Percentiles rank a stretch among this genome's conserved stretches.
Evolutionary conservation across 2,329 filamentous ascomycete genomes (phyloP).

Genomic region (Pseudogymnoascus sp.): DNA sequence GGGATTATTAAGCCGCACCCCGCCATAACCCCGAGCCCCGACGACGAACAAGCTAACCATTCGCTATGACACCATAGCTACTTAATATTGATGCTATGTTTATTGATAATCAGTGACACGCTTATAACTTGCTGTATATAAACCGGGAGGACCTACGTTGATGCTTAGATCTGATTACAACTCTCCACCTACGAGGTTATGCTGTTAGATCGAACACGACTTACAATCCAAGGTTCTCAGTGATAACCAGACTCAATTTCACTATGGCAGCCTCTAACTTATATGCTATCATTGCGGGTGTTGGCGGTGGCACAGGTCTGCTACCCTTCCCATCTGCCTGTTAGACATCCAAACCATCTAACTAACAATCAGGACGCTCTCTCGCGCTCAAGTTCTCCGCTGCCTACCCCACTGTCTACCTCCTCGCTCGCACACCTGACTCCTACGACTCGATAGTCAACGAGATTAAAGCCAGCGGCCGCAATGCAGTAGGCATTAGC

Average conservation of each 20-base stretch:
- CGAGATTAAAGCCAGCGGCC: conserved; percentile 60
- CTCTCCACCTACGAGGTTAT: not conserved
- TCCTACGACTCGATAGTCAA: conserved; percentile 58
- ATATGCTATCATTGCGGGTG: conserved; percentile 62
- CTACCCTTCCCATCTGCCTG: not conserved
- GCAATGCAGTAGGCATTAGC: conserved; percentile 61
- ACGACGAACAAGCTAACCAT: not conserved
- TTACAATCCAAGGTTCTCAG: not conserved
- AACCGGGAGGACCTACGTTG: not conserved
- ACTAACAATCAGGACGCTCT: conserved; percentile 31
- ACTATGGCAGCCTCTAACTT: conserved; percentile 34
- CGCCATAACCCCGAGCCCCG: not conserved
- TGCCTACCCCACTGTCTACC: conserved; percentile 57
- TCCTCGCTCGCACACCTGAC: conserved; percentile 60
- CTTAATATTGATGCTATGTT: conserved; percentile 3
- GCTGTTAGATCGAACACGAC: not conserved
- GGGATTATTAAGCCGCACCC: not conserved
- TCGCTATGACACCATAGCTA: conserved; percentile 5
- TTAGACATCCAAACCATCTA: conserved; percentile 3
- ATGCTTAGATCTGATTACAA: not conserved
- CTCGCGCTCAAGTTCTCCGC: conserved; percentile 51
- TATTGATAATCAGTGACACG: not conserved
- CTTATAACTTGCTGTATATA: not conserved
- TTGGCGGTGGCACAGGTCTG: conserved; percentile 55
- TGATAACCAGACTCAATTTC: not conserved